These are phyloP conservation scores for Thelephora ganbajun DNA, from an alignment of 768 basidiomycete species.

Conservation along the genomic window DNA sequence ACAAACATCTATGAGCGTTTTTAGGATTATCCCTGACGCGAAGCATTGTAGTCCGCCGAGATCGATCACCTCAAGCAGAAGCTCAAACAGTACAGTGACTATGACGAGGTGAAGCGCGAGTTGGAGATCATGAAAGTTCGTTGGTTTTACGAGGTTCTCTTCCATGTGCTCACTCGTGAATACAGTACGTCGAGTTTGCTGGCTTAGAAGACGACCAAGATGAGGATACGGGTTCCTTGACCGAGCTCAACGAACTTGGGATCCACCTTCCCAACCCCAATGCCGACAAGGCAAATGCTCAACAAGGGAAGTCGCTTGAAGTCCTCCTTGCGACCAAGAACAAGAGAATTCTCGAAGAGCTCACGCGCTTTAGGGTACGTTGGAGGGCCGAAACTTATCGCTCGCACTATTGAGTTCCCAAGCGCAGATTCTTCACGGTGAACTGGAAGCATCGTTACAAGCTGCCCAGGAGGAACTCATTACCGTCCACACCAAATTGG, in stretches of 20 bases:
- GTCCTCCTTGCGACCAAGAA: constrained; percentile 88
- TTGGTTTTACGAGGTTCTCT: neutral
- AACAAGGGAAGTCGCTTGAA: constrained; percentile 76
- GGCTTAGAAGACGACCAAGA: constrained; percentile 69
- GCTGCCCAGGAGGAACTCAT: constrained; percentile 44
- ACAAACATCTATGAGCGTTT: constrained; percentile 1
- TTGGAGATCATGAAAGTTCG: constrained; percentile 95
- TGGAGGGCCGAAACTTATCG: neutral
- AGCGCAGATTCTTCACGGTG: constrained; percentile 62
- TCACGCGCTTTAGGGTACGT: constrained; percentile 78
- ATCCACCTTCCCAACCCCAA: constrained; percentile 80
- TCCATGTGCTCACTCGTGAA: neutral
- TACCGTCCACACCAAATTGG: constrained; percentile 46
- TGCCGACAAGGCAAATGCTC: constrained; percentile 64
- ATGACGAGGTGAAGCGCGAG: constrained; percentile 96
- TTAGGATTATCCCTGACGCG: neutral
- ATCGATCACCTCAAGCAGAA: constrained; percentile 53
- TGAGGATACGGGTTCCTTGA: constrained; percentile 18
- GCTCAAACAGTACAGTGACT: constrained; percentile 67
- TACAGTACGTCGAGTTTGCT: constrained; percentile 90
- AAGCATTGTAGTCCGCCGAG: constrained; percentile 35
- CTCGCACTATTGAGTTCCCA: neutral
- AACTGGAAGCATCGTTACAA: constrained; percentile 60
- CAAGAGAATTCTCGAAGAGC: constrained; percentile 79
- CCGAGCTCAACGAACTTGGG: constrained; percentile 24